Base-by-base conservation (phyloP, 2,329 filamentous ascomycete species). In the Xylaria sp. region DNA sequence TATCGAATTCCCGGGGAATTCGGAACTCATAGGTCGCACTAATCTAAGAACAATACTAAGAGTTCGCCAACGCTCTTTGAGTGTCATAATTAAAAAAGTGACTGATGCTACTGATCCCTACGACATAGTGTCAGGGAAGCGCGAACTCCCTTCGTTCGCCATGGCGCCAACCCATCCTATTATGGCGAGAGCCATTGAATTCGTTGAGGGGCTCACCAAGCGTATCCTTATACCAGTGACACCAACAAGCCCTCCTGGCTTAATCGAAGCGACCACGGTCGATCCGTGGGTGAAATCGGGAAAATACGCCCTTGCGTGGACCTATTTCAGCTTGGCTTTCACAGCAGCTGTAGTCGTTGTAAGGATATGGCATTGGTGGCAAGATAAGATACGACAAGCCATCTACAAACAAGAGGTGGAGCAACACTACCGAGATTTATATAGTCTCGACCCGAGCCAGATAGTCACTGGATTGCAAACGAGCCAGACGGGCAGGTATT, bases 351-450 rank as follows among this genome's bases (percentile, higher is more conserved):
- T 94, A 4, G 81, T 91, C 11, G 74, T 90, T 11, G 83, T 95
- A 76, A 89, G 93, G 71, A 85, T 92, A 76, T 97, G 94, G 84
- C 92, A 97, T 79, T 90, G 91, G 72, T 97, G 93, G 90, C 93
- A 94, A 73, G 94, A 97, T 82, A 96, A 96, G 81, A 93, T 97
- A 71, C 89, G 94, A 72, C 92, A 94, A 72, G 94, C 93, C 69
- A 88, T 96, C 67, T 92, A 96, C 81, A 95, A 96, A 81, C 90
- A 96, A 76, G 89, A 93, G 77, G 85, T 92, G 73, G 85, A 92
- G 75, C 85, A 89, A 73, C 86, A 90, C 73, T 89, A 87, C 77
- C 86, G 78, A 65, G 78, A 83, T 57, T 71, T 86, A 53, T 85
- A 89, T 77, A 83, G 77, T 75, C 74, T 85, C 61, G 83, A 87